Percentiles rank a stretch among this genome's conserved stretches.
Evolutionary conservation across 139 green algal genomes (phyloP).

Genomic region (Trebouxia sp.): DNA sequence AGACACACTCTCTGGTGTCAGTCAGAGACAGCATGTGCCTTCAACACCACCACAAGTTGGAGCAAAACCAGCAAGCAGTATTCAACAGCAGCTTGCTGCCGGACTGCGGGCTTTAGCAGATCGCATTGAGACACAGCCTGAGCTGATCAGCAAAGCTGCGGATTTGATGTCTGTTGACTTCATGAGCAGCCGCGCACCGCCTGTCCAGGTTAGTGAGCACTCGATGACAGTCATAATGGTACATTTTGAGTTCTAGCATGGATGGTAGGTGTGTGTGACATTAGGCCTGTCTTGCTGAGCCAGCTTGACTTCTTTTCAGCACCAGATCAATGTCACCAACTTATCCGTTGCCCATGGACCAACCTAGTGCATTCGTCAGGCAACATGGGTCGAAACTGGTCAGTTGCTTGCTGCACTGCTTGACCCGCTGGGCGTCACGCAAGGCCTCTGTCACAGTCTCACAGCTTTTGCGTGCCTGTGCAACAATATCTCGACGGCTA

Average conservation of each 20-base stretch:
- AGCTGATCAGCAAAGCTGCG: conserved; percentile 16
- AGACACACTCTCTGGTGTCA: neutral
- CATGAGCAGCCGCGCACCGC: conserved; percentile 3
- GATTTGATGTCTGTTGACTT: conserved; percentile 5
- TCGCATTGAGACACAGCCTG: neutral
- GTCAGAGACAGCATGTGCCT: neutral
- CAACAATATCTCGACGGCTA: no score
- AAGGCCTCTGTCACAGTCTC: no score
- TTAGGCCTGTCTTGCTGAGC: no score
- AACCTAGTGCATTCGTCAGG: no score
- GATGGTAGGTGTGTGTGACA: neutral
- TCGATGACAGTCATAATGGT: neutral
- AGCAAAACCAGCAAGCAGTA: neutral
- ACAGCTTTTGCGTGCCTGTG: no score
- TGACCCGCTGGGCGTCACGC: no score
- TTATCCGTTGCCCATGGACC: no score
- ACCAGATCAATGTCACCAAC: no score
- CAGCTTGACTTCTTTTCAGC: no score
- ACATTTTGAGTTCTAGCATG: no score
- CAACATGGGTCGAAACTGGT: no score
- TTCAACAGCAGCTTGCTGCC: neutral
- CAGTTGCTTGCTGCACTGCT: no score
- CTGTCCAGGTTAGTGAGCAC: neutral
- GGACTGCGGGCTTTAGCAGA: conserved; percentile 17
- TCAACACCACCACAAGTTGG: neutral